These are phyloP conservation scores for Trifolium dubium DNA, from an alignment of 306 rosid species.

Conservation along the genomic window DNA sequence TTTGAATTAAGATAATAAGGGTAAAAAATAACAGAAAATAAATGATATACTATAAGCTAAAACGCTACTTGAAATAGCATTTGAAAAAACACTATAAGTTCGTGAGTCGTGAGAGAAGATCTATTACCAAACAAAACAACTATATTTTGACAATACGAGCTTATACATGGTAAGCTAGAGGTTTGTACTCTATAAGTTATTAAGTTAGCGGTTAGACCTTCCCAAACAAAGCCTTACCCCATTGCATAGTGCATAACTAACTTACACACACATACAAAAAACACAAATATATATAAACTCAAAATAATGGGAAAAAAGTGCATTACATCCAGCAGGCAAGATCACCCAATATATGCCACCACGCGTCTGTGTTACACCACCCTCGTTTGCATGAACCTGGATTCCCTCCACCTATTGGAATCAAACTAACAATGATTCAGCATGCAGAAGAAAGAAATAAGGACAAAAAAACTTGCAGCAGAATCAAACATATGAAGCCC, in stretches of 20 bases:
- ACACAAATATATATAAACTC: background rate
- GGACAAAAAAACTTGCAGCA: constrained; percentile 28
- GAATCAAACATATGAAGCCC: constrained; percentile 16
- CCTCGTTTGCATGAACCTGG: constrained; percentile 89
- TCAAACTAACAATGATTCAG: constrained; percentile 37
- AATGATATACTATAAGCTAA: background rate
- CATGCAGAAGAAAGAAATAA: constrained; percentile 31
- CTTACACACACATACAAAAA: background rate
- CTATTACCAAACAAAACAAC: background rate
- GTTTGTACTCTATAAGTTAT: background rate
- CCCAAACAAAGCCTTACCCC: background rate
- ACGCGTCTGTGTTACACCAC: constrained; percentile 85
- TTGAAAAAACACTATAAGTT: background rate
- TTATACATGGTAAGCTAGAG: background rate
- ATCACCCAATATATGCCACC: constrained; percentile 95
- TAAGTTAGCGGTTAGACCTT: background rate
- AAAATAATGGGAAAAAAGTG: constrained; percentile 42
- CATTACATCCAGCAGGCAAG: constrained; percentile 97
- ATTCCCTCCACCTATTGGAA: constrained; percentile 86
- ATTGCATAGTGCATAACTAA: constrained; percentile 14
- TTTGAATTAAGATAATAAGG: background rate
- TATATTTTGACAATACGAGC: background rate
- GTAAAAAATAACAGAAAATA: background rate
- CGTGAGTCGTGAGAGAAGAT: background rate
- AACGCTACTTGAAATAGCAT: background rate